Conservation (phyloP, 2,329 filamentous ascomycete genomes). For the Rhynchosporium graminicola region DNA sequence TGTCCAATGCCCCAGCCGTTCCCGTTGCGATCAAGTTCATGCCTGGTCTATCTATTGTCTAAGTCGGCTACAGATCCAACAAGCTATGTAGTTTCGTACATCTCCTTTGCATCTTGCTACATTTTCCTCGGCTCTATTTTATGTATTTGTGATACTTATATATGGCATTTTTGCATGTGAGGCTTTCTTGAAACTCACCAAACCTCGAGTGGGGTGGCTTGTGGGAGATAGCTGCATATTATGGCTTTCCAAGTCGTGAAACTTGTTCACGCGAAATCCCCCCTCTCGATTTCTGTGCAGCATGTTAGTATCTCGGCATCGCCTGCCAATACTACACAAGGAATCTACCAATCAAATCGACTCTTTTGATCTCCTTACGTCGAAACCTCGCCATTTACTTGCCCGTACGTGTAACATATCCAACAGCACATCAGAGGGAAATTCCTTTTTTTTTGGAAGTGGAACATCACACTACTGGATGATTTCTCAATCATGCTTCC, state of each 20-base stretch:
- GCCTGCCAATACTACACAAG: constrained; percentile 7
- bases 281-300: constrained; percentile 2
- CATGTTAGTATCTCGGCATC: constrained; percentile 7
- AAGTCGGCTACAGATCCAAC: no score
- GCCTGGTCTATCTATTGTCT: no score
- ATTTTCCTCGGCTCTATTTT: no score
- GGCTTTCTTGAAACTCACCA: background rate
- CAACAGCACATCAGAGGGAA: background rate
- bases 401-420: background rate
- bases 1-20: background rate
- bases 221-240: constrained; percentile 7
- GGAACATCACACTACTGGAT: background rate
- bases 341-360: constrained; percentile 2
- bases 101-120: no score
- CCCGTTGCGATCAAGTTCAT: no score
- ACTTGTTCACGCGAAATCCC: background rate
- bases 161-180: no score
- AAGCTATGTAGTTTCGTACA: no score
- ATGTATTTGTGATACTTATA: no score
- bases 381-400: constrained; percentile 14
- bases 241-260: constrained; percentile 7
- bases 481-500: background rate
- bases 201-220: background rate
- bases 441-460: background rate
- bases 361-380: constrained; percentile 7